phyloP scores from a whole-genome alignment of 768 basidiomycete species.

The Kwoniella mangroviensis region DNA sequence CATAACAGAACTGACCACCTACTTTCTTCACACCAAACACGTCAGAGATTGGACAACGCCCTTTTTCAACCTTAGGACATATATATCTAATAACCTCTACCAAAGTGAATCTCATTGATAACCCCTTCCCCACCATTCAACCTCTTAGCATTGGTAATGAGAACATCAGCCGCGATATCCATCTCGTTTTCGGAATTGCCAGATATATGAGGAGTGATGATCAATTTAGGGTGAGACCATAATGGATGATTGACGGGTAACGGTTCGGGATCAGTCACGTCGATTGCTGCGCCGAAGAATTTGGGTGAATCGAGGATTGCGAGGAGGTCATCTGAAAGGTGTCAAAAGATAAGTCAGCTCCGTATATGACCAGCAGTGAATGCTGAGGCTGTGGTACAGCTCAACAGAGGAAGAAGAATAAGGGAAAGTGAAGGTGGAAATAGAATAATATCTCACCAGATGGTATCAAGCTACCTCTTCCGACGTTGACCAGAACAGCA shows the following conservation, averaged over 20 bases:
- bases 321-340: slow-evolving; percentile 38
- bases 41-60: too few species aligned
- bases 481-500: slow-evolving; percentile 58
- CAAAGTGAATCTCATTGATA: slow-evolving; percentile 38
- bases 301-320: slow-evolving; percentile 34
- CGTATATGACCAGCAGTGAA: too few species aligned
- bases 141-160: slow-evolving; percentile 47
- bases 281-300: slow-evolving; percentile 50
- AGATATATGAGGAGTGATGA: slow-evolving; percentile 58
- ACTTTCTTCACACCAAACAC: too few species aligned
- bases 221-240: slow-evolving; percentile 54
- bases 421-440: neutral
- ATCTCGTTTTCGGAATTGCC: slow-evolving; percentile 52
- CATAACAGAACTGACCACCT: too few species aligned
- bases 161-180: slow-evolving; percentile 47
- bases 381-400: too few species aligned
- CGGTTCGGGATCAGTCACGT: slow-evolving; percentile 60
- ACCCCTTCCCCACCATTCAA: slow-evolving; percentile 38
- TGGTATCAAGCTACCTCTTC: slow-evolving; percentile 55
- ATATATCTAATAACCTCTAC: slow-evolving; percentile 41
- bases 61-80: neutral
- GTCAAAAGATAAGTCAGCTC: neutral
- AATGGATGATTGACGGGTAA: slow-evolving; percentile 55
- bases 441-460: slow-evolving; percentile 40
- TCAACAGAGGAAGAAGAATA: neutral